A percentile compares a stretch with the other conserved stretches of the same genome.
phyloP scores from a whole-genome alignment of 2,329 filamentous ascomycete species.

The Calycina marina region DNA sequence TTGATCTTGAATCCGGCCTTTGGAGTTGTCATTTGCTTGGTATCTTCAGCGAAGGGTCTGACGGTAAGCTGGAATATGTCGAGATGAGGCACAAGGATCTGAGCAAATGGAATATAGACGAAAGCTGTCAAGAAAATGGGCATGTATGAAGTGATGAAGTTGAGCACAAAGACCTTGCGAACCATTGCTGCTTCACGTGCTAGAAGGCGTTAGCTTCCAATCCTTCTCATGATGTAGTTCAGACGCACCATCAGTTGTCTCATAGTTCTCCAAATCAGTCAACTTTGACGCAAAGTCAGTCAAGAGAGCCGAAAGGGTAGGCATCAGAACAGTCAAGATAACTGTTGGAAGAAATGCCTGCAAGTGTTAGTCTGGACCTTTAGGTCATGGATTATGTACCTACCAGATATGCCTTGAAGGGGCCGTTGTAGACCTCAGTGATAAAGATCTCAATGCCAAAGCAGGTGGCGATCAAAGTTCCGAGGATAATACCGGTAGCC shows the following conservation, averaged over 20 bases:
- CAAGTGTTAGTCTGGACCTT: conserved; percentile 6
- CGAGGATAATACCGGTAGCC: conserved; percentile 55
- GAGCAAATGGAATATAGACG: conserved; percentile 85
- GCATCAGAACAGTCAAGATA: conserved; percentile 68
- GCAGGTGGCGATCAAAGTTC: conserved; percentile 68
- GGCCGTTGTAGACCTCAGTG: conserved; percentile 81
- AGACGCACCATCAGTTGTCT: conserved; percentile 54
- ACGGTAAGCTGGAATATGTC: conserved; percentile 67
- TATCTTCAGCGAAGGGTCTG: conserved; percentile 58
- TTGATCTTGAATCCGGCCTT: conserved; percentile 65
- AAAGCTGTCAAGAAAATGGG: conserved; percentile 88
- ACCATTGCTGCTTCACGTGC: conserved; percentile 73
- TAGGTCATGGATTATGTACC: conserved; percentile 20
- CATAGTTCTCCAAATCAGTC: conserved; percentile 82
- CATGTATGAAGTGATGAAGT: conserved; percentile 92
- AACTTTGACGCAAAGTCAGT: conserved; percentile 63
- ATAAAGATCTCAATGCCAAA: conserved; percentile 95
- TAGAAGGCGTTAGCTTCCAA: conserved; percentile 21
- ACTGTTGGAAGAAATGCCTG: conserved; percentile 79
- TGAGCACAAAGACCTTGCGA: conserved; percentile 86
- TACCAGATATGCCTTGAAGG: conserved; percentile 73
- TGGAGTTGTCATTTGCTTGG: conserved; percentile 47
- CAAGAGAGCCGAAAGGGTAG: conserved; percentile 61
- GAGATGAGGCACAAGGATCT: conserved; percentile 69
- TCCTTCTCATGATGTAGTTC: conserved; percentile 9